These are phyloP conservation scores for Setaria viridis DNA, from an alignment of 202 grass and related monocot species.

Conservation along the genomic window DNA sequence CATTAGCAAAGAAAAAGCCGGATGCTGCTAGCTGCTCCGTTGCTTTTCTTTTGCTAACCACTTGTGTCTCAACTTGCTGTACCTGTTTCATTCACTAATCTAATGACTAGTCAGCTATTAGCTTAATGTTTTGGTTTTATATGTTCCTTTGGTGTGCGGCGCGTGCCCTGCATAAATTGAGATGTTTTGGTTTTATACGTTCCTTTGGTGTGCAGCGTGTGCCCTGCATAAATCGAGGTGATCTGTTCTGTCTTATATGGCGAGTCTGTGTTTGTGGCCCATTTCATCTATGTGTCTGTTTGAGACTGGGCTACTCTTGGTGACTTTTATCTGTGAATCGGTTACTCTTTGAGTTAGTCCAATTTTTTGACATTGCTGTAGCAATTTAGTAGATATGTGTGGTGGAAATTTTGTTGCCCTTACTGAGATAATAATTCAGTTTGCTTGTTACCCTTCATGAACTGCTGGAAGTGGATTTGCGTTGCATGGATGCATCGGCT, in stretches of 20 bases:
- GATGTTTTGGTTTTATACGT: neutral
- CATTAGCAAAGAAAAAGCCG: slow-evolving; percentile 59
- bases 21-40: slow-evolving; percentile 41
- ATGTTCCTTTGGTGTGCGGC: neutral
- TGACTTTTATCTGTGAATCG: neutral
- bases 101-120: slow-evolving; percentile 44
- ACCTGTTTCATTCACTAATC: slow-evolving; percentile 44
- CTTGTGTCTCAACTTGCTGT: slow-evolving; percentile 39
- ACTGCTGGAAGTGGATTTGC: neutral
- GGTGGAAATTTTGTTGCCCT: neutral
- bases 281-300: neutral
- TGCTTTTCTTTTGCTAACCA: slow-evolving; percentile 70
- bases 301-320: neutral
- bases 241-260: neutral
- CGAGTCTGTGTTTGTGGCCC: neutral
- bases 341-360: neutral
- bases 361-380: neutral
- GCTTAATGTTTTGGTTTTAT: neutral
- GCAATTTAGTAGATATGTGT: no score
- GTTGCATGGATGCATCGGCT: neutral
- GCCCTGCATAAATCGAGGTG: neutral
- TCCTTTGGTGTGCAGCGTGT: neutral
- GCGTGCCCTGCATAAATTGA: neutral
- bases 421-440: neutral
- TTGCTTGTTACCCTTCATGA: neutral